Conservation (phyloP, 129 eudicot genomes). For the Helichrysum umbraculigerum region DNA sequence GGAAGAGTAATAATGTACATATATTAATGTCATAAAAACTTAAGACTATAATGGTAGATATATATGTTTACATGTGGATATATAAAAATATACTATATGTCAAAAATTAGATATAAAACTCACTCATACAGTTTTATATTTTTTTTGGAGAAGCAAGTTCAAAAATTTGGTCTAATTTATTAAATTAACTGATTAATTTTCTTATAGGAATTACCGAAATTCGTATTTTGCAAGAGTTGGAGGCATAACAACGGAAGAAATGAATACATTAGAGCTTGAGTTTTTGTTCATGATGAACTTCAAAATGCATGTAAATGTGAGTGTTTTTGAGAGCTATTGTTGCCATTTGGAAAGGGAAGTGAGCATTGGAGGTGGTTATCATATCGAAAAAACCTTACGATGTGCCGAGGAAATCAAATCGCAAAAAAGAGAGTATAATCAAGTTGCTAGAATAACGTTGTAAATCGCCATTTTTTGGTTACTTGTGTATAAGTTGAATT, state of each 20-base stretch:
- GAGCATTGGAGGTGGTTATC: constrained; percentile 94
- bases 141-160: too few species aligned
- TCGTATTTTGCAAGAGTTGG: constrained; percentile 91
- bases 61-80: too few species aligned
- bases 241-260: constrained; percentile 67
- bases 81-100: too few species aligned
- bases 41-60: too few species aligned
- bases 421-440: constrained; percentile 48
- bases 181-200: neutral
- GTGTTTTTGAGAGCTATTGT: constrained; percentile 93
- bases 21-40: too few species aligned
- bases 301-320: constrained; percentile 88
- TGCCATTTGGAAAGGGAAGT: constrained; percentile 94
- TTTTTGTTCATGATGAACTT: constrained; percentile 79
- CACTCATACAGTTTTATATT: too few species aligned
- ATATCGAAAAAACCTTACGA: constrained; percentile 75
- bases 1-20: neutral
- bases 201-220: constrained; percentile 83
- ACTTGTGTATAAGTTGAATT: constrained; percentile 14
- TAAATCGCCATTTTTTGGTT: constrained; percentile 21
- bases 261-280: constrained; percentile 82
- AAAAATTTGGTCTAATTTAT: too few species aligned
- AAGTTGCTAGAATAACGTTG: constrained; percentile 48
- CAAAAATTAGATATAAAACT: too few species aligned
- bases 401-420: constrained; percentile 90